phyloP scores from a whole-genome alignment of 2,329 filamentous ascomycete species.

The Talaromyces islandicus region DNA sequence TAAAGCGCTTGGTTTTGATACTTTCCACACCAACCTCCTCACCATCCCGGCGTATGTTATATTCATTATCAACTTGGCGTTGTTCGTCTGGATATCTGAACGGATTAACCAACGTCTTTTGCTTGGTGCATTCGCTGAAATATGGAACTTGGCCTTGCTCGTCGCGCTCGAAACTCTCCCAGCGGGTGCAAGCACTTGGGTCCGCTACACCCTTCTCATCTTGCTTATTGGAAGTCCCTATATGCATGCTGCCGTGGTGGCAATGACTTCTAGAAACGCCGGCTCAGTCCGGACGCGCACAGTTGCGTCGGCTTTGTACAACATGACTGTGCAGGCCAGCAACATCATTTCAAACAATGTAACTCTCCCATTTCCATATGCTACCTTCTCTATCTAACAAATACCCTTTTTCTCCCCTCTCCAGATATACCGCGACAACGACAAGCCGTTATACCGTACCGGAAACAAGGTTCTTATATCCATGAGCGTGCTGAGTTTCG shows the following conservation, averaged over 20 bases:
- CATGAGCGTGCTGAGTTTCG: slow-evolving; percentile 45
- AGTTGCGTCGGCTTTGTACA: slow-evolving; percentile 41
- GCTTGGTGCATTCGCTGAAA: slow-evolving; percentile 47
- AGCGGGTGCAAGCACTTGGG: slow-evolving; percentile 44
- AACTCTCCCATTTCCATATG: neutral
- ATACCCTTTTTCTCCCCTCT: neutral
- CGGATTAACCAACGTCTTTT: slow-evolving; percentile 51
- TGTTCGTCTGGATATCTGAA: slow-evolving; percentile 50
- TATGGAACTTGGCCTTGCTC: slow-evolving; percentile 50
- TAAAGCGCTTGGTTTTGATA: slow-evolving; percentile 51
- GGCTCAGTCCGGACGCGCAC: slow-evolving; percentile 38
- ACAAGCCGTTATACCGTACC: slow-evolving; percentile 51
- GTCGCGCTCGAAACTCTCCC: slow-evolving; percentile 48
- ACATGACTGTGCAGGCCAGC: slow-evolving; percentile 40
- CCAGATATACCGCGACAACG: slow-evolving; percentile 51
- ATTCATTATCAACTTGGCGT: slow-evolving; percentile 53
- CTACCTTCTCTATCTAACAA: neutral
- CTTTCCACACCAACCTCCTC: slow-evolving; percentile 57
- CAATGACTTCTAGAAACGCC: slow-evolving; percentile 39
- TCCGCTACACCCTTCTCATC: slow-evolving; percentile 46
- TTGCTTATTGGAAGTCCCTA: slow-evolving; percentile 54
- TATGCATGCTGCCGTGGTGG: slow-evolving; percentile 51
- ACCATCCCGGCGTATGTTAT: slow-evolving; percentile 54
- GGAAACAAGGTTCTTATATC: slow-evolving; percentile 55
- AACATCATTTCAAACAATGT: slow-evolving; percentile 37